These are phyloP conservation scores for Lichtheimia ramosa DNA, from an alignment of 371 early-diverging fungal genomes.

Conservation along the genomic window DNA sequence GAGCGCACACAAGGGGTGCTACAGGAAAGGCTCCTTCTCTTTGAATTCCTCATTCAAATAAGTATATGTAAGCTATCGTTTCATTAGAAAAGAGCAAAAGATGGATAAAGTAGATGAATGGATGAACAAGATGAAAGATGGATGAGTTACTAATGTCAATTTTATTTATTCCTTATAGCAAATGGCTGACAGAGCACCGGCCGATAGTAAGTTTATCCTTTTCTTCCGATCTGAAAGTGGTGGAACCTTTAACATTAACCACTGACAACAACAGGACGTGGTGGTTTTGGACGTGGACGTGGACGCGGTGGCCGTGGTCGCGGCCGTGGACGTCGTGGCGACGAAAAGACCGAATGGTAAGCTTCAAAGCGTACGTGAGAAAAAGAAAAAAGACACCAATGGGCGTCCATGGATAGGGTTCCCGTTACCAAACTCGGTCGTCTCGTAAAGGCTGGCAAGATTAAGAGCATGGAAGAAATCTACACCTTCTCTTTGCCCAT, in stretches of 20 bases:
- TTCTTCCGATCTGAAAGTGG: neutral
- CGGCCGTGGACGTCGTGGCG: conserved; percentile 82
- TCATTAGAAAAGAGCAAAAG: conserved; percentile 1
- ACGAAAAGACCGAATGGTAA: conserved; percentile 86
- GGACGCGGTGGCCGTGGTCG: conserved; percentile 81
- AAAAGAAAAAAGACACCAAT: no score
- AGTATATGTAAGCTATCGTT: conserved; percentile 17
- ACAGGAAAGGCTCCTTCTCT: conserved; percentile 9
- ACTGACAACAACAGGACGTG: conserved; percentile 52
- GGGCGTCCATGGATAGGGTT: conserved; percentile 64
- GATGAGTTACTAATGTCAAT: neutral
- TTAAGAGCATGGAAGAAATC: conserved; percentile 94
- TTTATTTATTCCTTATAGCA: conserved; percentile 25
- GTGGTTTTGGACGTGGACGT: conserved; percentile 87
- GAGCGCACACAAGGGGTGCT: no score
- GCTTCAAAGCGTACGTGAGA: no score
- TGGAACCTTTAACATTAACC: neutral
- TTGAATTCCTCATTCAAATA: conserved; percentile 21
- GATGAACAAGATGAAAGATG: conserved; percentile 1
- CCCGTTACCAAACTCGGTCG: conserved; percentile 98
- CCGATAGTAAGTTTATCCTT: conserved; percentile 60
- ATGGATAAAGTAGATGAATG: conserved; percentile 14
- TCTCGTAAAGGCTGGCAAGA: conserved; percentile 93
- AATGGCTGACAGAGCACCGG: conserved; percentile 80
- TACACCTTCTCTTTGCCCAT: conserved; percentile 98